Base-by-base conservation (phyloP, 257 asterid species). In the Solanum chiquidenum region DNA sequence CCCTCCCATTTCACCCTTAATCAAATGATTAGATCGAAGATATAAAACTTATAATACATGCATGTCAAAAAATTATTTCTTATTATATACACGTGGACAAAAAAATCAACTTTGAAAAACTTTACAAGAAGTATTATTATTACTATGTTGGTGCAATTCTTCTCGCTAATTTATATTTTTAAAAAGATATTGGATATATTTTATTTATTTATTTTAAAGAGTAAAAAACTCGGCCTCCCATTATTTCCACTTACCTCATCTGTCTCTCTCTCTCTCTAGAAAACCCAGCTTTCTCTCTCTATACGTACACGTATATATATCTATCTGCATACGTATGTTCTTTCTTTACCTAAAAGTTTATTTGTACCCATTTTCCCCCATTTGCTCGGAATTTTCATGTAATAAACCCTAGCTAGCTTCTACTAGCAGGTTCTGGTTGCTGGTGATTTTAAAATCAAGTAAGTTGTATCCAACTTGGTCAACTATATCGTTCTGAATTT, bases 311-410 rank as follows among this genome's bases (percentile, higher is more conserved):
- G 29, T 16, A 9, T 46, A 44, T 44, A 2, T 21, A 35, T 10
- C 0, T 73, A n/a, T 40, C 6, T n/a, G 37, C 21, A 13, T 42
- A 79, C 25, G 4, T 46, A 9, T 35, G 9, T 4, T 55, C 34
- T 88, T 84, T 64, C 88, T 87, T 87, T 37, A 86, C 25, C 88
- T 89, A 21, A 85, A 87, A 85, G 88, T 85, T 76, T 79, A 52
- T 87, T 77, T 86, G 68, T 58, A 7, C 40, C 68, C 66, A 73
- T 77, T 40, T 38, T 37, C 10, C 71, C 77, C 68, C 66, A 73
- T 77, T 40, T 38, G 46, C 10, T 80, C 77, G 21, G 16, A 76
- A 52, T 34, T 20, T 8, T 79, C 31, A 55, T 79, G 38, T 46
- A 46, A 80, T 46, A 80, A 80, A 80, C 83, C 75, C 83, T 74